Evolutionary conservation across 345 rosid species (phyloP), one percentile per base, ranked within the genome.

Genomic region (Dimocarpus longan): DNA sequence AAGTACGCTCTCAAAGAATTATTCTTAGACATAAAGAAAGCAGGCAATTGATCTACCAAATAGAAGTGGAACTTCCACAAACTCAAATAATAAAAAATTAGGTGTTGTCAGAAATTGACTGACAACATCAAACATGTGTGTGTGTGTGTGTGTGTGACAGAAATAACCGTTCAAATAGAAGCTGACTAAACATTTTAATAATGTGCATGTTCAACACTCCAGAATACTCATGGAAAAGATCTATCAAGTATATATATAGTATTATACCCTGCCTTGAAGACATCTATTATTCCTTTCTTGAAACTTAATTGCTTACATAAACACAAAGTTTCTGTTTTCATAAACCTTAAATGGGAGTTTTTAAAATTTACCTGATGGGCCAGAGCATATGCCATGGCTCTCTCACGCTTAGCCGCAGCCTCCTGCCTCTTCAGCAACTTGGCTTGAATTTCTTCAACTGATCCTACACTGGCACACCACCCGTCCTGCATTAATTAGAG

Each of bases 401-500:
- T 93, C 88, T 97, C 99, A 66, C 99, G 98, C 88, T 93, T 97
- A 68, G 96, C 97, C 68, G 98, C 99, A 87, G 99, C 99, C 85
- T 92, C 97, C 88, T 97, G 98, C 80, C 98, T 85, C 90, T 94
- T 93, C 28, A 94, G 83, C 71, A 97, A 83, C 87, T 97, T 97
- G 76, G 96, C 82, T 88, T 97, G 98, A 81, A 97, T 97, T 82
- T 97, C 80, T 86, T 94, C 91, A 79, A 97, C 99, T 81, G 98
- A 97, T 52, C 99, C 99, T 79, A 87, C 85, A 80, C 97, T 92
- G 80, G 92, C 96, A 12, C 99, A 97, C 99, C 98, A 97, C 78
- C 98, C 98, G 82, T 87, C 98, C 98, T 93, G 94, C 73, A 56
- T 66, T 21, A 66, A 11, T 70, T 59, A 63, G 66, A 81, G 42